Percentiles rank a stretch among this genome's conserved stretches.
These are phyloP conservation scores for Cercospora brassicicola DNA, from an alignment of 2,329 filamentous ascomycete genomes.

Conservation along the genomic window DNA sequence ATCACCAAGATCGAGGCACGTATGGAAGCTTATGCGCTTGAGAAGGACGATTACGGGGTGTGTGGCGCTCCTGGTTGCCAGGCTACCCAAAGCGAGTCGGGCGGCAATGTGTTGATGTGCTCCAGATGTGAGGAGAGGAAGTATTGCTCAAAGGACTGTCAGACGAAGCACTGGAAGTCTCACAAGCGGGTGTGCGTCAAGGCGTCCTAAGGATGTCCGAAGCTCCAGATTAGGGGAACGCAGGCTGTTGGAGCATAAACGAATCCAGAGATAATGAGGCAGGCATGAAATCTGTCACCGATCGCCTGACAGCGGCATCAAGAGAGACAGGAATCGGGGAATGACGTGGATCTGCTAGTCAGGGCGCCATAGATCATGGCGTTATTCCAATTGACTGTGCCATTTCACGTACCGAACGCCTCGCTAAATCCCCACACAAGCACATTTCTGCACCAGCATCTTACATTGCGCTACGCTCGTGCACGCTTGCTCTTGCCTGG, in stretches of 20 bases:
- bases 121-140: slow-evolving; percentile 25
- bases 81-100: not conserved
- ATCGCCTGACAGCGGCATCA: too few species aligned
- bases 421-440: slow-evolving; percentile 12
- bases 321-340: not conserved
- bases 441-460: not conserved
- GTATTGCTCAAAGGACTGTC: slow-evolving; percentile 44
- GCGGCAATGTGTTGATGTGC: slow-evolving; percentile 4
- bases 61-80: not conserved
- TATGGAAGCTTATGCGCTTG: not conserved
- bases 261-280: too few species aligned
- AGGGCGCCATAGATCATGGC: not conserved
- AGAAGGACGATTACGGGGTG: not conserved
- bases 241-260: not conserved
- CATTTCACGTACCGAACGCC: slow-evolving; percentile 13
- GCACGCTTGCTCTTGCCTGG: slow-evolving; percentile 46
- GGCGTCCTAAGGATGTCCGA: not conserved
- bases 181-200: not conserved
- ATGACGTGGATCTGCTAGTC: not conserved
- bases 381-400: not conserved
- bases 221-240: not conserved
- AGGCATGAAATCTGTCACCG: too few species aligned
- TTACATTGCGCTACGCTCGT: slow-evolving; percentile 18
- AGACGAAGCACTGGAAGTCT: not conserved
- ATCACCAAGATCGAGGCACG: slow-evolving; percentile 3